phyloP scores from a whole-genome alignment of 805 yeast species.

The Tetrapisispora pingtungensis region DNA sequence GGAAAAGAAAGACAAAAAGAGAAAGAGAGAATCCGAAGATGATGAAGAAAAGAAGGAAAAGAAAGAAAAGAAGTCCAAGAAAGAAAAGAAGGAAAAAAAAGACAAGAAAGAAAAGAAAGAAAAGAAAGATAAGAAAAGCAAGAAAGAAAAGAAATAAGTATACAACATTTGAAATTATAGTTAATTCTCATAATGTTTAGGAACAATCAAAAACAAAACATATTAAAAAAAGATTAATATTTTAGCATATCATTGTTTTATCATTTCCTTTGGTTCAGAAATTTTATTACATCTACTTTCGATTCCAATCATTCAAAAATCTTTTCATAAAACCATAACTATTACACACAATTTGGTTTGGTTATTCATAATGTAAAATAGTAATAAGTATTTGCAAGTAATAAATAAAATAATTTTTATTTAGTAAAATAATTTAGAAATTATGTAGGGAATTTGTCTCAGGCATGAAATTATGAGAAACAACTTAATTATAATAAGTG shows the following conservation, averaged over 20 bases:
- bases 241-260: background rate
- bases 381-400: background rate
- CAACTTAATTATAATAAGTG: too few species aligned
- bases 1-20: slow-evolving; percentile 14
- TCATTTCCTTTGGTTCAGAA: background rate
- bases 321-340: background rate
- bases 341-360: too few species aligned
- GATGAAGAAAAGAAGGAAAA: background rate
- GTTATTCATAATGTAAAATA: slow-evolving; percentile 2
- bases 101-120: slow-evolving; percentile 2
- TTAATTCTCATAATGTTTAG: background rate
- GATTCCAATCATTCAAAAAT: background rate
- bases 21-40: slow-evolving; percentile 2
- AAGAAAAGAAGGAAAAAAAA: slow-evolving; percentile 2
- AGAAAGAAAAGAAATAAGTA: slow-evolving; percentile 3
- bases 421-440: background rate
- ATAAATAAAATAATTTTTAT: background rate
- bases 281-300: background rate
- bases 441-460: too few species aligned
- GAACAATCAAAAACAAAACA: background rate
- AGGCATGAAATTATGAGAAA: too few species aligned
- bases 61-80: slow-evolving; percentile 3
- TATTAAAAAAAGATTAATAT: background rate
- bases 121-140: slow-evolving; percentile 1
- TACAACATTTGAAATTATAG: background rate